phyloP scores from a whole-genome alignment of 2,329 filamentous ascomycete species.

The Pseudogymnoascus sp. region DNA sequence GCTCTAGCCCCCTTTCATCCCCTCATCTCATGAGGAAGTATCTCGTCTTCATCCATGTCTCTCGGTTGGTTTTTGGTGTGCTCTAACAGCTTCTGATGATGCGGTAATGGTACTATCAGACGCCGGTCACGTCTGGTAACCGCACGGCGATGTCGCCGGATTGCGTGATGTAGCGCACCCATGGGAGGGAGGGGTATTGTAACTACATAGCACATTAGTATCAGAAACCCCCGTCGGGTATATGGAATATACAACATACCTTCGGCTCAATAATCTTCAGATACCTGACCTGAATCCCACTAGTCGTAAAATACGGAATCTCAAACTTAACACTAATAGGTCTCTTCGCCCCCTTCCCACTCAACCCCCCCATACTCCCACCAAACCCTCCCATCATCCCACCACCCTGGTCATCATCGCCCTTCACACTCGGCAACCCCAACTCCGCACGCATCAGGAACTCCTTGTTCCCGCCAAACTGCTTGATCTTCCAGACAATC shows the following conservation, averaged over 20 bases:
- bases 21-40: background rate
- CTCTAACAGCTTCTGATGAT: background rate
- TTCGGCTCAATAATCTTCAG: conserved; percentile 99
- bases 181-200: conserved; percentile 95
- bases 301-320: conserved; percentile 99
- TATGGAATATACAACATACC: conserved; percentile 44
- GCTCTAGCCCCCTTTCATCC: background rate
- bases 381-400: conserved; percentile 98
- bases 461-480: conserved; percentile 96
- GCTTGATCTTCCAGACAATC: conserved; percentile 99
- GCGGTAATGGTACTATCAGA: background rate
- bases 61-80: background rate
- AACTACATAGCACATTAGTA: conserved; percentile 44
- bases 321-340: conserved; percentile 99
- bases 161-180: conserved; percentile 98
- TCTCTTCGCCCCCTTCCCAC: conserved; percentile 80
- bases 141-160: conserved; percentile 93
- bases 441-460: conserved; percentile 98
- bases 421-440: conserved; percentile 84
- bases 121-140: conserved; percentile 59
- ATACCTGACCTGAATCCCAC: conserved; percentile 95
- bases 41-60: background rate
- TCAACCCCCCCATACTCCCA: conserved; percentile 89
- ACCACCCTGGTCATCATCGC: conserved; percentile 89
- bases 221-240: background rate